A percentile compares a stretch with the other conserved stretches of the same genome.
Evolutionary conservation across 352 stramenopile genomes (phyloP).

Genomic region (Pythium monospermum): DNA sequence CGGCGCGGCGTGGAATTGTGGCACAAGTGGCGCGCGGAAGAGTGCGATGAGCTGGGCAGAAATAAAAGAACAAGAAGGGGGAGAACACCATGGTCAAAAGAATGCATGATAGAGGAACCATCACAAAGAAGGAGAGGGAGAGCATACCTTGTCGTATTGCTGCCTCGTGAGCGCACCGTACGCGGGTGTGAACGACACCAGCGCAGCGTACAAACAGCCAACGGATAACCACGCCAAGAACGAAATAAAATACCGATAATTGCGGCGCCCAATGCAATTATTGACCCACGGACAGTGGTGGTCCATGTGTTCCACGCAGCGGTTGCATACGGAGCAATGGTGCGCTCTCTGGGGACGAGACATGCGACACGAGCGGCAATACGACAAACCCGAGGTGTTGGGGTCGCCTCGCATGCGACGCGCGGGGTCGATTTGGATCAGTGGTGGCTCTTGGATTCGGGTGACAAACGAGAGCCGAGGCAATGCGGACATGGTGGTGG

Average conservation of each 20-base stretch:
- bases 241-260: slow-evolving; percentile 88
- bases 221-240: slow-evolving; percentile 67
- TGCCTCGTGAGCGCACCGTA: slow-evolving; percentile 43
- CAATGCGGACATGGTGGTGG: neutral
- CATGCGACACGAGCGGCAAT: slow-evolving; percentile 21
- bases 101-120: neutral
- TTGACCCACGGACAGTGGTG: slow-evolving; percentile 98
- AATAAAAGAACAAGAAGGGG: slow-evolving; percentile 3
- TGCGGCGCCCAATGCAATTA: slow-evolving; percentile 96
- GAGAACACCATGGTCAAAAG: slow-evolving; percentile 1
- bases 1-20: slow-evolving; percentile 14
- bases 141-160: slow-evolving; percentile 57
- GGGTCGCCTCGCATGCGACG: neutral
- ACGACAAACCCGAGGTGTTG: neutral
- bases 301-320: slow-evolving; percentile 95
- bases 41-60: slow-evolving; percentile 25
- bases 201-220: slow-evolving; percentile 52
- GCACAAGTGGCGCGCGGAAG: slow-evolving; percentile 18
- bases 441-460: slow-evolving; percentile 1
- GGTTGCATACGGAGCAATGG: slow-evolving; percentile 77
- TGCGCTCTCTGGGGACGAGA: slow-evolving; percentile 35
- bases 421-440: slow-evolving; percentile 8
- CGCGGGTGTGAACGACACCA: slow-evolving; percentile 47
- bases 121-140: neutral
- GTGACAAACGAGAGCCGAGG: slow-evolving; percentile 7